Evolutionary conservation across 345 rosid genomes (phyloP).

Genomic region (Turnera subulata): DNA sequence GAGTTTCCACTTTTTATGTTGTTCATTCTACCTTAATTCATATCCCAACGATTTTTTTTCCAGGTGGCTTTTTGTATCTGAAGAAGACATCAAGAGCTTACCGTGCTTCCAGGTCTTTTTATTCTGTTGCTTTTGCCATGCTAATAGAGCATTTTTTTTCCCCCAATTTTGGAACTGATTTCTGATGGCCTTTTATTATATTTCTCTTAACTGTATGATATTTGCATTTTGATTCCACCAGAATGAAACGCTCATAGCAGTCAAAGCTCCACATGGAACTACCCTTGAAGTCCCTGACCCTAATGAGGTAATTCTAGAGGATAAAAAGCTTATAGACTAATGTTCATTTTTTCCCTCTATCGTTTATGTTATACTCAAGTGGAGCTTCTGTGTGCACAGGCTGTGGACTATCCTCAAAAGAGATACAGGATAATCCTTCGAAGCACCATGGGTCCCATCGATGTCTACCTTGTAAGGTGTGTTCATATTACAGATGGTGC

Average conservation of each 20-base stretch:
- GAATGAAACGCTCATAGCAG: slow-evolving; percentile 94
- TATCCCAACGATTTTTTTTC: slow-evolving; percentile 19
- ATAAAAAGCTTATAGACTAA: neutral
- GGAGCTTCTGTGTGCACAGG: slow-evolving; percentile 41
- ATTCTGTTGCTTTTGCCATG: slow-evolving; percentile 9
- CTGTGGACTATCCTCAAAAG: slow-evolving; percentile 68
- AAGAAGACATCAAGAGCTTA: slow-evolving; percentile 79
- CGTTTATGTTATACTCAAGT: slow-evolving; percentile 17
- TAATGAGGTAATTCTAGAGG: slow-evolving; percentile 59
- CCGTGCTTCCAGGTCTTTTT: slow-evolving; percentile 70
- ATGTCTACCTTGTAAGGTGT: slow-evolving; percentile 93
- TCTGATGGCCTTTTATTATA: slow-evolving; percentile 11
- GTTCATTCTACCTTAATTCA: slow-evolving; percentile 7
- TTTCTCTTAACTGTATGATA: slow-evolving; percentile 20
- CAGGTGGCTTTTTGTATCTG: slow-evolving; percentile 92
- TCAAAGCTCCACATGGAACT: slow-evolving; percentile 98
- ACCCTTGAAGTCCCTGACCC: slow-evolving; percentile 97
- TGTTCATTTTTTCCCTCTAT: neutral
- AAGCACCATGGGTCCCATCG: slow-evolving; percentile 98
- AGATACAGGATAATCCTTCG: slow-evolving; percentile 91
- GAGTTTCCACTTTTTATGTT: slow-evolving; percentile 7
- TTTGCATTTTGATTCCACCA: slow-evolving; percentile 28
- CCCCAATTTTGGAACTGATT: slow-evolving; percentile 5
- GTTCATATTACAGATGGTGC: neutral
- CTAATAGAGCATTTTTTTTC: neutral